phyloP scores from a whole-genome alignment of 306 rosid genomes.

The Fragaria vesca region DNA sequence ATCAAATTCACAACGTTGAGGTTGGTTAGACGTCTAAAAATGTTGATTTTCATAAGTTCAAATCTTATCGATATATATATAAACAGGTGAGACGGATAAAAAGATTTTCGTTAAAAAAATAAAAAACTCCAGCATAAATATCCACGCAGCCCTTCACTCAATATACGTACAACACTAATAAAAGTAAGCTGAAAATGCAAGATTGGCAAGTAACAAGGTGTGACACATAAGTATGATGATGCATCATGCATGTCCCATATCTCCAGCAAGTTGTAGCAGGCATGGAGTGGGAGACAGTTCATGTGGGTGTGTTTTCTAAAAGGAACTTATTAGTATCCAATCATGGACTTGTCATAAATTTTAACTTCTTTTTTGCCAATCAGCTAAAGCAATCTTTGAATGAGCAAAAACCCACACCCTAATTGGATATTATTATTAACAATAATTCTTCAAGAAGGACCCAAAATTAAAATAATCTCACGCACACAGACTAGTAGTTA shows the following conservation, averaged over 20 bases:
- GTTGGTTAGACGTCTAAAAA: no score
- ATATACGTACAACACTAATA: neutral
- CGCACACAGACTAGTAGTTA: neutral
- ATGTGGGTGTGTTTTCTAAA: conserved; percentile 51
- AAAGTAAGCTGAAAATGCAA: conserved; percentile 25
- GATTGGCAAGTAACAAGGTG: conserved; percentile 50
- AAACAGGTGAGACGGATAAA: no score
- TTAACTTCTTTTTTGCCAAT: conserved; percentile 22
- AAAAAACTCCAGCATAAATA: no score
- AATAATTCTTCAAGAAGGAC: neutral
- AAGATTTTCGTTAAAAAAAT: no score
- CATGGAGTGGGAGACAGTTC: conserved; percentile 85
- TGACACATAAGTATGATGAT: conserved; percentile 32
- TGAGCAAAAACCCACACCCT: conserved; percentile 25
- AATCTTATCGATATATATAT: no score
- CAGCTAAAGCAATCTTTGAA: conserved; percentile 41
- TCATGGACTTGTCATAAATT: conserved; percentile 28
- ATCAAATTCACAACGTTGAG: no score
- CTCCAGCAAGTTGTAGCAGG: conserved; percentile 43
- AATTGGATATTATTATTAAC: conserved; percentile 3
- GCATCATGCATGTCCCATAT: conserved; percentile 53
- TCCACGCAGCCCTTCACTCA: no score
- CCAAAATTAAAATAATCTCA: neutral
- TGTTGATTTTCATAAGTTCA: fast-evolving
- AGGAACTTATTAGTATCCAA: conserved; percentile 37